Base-by-base conservation (phyloP, 768 basidiomycete species). In the Dentipellis fragilis region DNA sequence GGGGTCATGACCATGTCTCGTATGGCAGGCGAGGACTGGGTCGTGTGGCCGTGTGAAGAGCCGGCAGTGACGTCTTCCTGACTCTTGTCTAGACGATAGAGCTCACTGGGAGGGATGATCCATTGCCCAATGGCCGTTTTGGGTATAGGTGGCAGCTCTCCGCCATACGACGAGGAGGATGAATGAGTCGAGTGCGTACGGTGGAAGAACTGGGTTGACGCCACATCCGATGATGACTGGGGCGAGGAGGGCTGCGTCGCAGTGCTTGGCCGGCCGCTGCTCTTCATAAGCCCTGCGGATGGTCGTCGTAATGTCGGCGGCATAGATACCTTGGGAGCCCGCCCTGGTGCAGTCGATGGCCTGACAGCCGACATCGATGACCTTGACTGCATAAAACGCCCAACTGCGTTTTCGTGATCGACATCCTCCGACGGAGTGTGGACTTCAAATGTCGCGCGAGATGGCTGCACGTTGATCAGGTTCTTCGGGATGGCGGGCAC, bases 401-500 rank as follows among this genome's bases (percentile, higher is more conserved):
- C 55, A 22, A 52, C 49, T 17, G 63, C 59, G 35, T 54, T 55
- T 19, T 50, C 19, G 35, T 42, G 58, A 29, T 59, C 59, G 37
- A 56, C 51, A 23, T 19, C 14, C 19, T 29, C 57, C 4, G 55
- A 17, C 0, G 64, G 51, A 11, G 56, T 55, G 16, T 58, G 50
- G 36, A 67, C 63, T 14, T 71, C 69, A 48, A 67, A 54, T 2
- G 63, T 67, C 10, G 59, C 54, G 35, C 61, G 58, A 10, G 62
- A 45, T 3, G 21, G 16, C 9, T 59, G 48, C 34, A 56, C 35
- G 3, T 48, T 21, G 19, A 51, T 51, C 12, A 72, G 60, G 49
- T 76, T 72, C 58, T 75, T 74, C 2, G 84, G 83, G 2, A 86
- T 70, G 8, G 78, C 73, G 39, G 84, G 84, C 0, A 85, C 80